These are phyloP conservation scores for Tremella fuciformis DNA, from an alignment of 768 basidiomycete genomes.

Conservation along the genomic window DNA sequence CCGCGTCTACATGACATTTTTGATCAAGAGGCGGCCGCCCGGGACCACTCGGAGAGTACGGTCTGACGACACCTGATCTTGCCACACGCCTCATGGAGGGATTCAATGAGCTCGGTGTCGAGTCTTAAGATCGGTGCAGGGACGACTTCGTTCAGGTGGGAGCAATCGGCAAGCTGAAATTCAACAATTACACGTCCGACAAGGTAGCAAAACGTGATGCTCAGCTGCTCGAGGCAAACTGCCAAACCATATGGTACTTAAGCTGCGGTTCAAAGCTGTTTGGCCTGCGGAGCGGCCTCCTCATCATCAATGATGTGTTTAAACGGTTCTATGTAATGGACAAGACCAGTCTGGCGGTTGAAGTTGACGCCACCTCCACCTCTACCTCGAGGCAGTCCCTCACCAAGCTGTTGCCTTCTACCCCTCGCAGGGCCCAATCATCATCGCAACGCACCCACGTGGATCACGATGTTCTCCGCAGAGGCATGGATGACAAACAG, in stretches of 20 bases:
- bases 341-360: background rate
- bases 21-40: background rate
- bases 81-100: background rate
- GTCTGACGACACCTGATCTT: background rate
- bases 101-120: background rate
- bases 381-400: background rate
- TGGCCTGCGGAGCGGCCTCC: background rate
- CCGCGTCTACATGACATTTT: background rate
- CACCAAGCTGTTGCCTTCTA: background rate
- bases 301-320: slow-evolving; percentile 1
- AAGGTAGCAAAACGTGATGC: background rate
- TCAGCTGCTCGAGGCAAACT: background rate
- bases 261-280: background rate
- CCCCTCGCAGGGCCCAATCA: background rate
- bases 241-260: background rate
- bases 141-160: background rate
- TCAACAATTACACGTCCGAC: background rate
- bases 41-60: too few species aligned
- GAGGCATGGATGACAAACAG: background rate
- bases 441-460: background rate
- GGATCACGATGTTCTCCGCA: background rate
- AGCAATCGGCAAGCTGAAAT: background rate
- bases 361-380: background rate
- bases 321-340: background rate
- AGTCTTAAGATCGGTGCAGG: too few species aligned